Conservation (phyloP, 2,329 filamentous ascomycete genomes). For the Scytalidium lignicola region DNA sequence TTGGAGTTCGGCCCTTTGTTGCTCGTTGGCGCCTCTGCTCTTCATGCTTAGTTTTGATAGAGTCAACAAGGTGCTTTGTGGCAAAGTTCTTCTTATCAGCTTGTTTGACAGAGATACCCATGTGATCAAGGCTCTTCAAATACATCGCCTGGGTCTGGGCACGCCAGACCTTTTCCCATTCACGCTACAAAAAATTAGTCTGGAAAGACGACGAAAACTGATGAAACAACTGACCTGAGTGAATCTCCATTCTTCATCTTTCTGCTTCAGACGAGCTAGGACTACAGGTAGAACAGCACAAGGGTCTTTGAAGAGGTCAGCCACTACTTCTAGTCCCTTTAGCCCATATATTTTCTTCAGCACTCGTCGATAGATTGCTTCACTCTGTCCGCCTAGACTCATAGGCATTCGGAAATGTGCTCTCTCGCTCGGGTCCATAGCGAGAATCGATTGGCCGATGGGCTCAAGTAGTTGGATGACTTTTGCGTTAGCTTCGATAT, state of each 20-base stretch:
- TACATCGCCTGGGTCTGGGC: constrained; percentile 93
- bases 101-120: constrained; percentile 84
- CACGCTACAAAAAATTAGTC: constrained; percentile 52
- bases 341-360: constrained; percentile 95
- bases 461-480: constrained; percentile 96
- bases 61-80: constrained; percentile 81
- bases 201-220: constrained; percentile 1
- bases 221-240: constrained; percentile 51
- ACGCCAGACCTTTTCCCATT: constrained; percentile 99
- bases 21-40: constrained; percentile 74
- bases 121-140: constrained; percentile 93
- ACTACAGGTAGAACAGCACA: constrained; percentile 86
- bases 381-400: constrained; percentile 85
- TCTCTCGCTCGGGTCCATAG: constrained; percentile 69
- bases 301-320: constrained; percentile 78
- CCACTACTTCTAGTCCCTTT: constrained; percentile 76
- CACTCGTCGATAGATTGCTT: constrained; percentile 93
- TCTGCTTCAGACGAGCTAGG: constrained; percentile 84
- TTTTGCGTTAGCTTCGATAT: constrained; percentile 90
- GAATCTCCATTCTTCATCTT: constrained; percentile 96
- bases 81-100: constrained; percentile 89
- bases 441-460: constrained; percentile 83
- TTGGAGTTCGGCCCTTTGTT: constrained; percentile 55
- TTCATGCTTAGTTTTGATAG: constrained; percentile 89
- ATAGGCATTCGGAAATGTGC: constrained; percentile 72